Evolutionary conservation across 108 stramenopile genomes (phyloP).

Genomic region (Fistulifera pelliculosa): DNA sequence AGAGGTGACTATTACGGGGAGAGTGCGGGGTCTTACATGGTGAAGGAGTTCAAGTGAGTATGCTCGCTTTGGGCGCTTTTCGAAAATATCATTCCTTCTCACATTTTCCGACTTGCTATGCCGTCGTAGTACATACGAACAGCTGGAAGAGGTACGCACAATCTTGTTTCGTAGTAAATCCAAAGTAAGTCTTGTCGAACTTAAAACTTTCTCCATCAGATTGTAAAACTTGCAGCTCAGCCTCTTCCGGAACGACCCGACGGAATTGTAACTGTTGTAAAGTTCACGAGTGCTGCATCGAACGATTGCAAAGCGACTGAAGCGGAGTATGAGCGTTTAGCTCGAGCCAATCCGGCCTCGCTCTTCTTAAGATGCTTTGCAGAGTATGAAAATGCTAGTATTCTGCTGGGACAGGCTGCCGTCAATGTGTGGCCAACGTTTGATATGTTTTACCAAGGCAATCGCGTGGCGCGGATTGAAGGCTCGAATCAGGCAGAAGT

Average conservation of each 20-base stretch:
- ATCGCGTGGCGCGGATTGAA: conserved; percentile 53
- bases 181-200: too few species aligned
- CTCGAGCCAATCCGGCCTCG: conserved; percentile 49
- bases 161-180: too few species aligned
- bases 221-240: conserved; percentile 40
- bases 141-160: conserved; percentile 32
- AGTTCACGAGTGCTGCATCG: conserved; percentile 24
- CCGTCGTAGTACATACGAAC: conserved; percentile 26
- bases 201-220: background rate
- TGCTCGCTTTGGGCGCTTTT: background rate
- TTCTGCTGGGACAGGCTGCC: conserved; percentile 32
- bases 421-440: conserved; percentile 28
- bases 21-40: conserved; percentile 27
- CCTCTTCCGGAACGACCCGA: conserved; percentile 60
- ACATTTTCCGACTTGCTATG: background rate
- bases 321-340: conserved; percentile 50
- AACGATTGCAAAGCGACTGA: conserved; percentile 40
- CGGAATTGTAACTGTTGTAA: conserved; percentile 59
- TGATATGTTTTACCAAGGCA: conserved; percentile 40
- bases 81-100: too few species aligned
- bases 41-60: conserved; percentile 29
- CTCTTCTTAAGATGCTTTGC: conserved; percentile 50
- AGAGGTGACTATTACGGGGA: conserved; percentile 27
- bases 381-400: conserved; percentile 45
- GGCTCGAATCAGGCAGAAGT: conserved; percentile 31